Base-by-base conservation (phyloP, 2,329 filamentous ascomycete species). In the Tolypocladium pustulatum region DNA sequence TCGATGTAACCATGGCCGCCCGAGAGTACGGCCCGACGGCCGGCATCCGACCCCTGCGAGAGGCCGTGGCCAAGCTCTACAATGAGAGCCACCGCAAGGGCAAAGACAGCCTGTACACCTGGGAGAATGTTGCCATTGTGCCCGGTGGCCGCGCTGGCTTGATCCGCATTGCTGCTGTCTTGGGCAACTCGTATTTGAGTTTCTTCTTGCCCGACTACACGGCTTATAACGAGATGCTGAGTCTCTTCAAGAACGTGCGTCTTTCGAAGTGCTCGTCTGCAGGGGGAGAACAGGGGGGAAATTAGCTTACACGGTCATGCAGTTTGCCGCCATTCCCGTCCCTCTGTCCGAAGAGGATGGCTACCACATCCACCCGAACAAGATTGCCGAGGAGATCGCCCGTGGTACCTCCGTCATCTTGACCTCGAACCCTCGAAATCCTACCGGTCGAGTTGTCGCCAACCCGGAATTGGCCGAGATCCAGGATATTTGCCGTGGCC, bases 201-300 rank as follows among this genome's bases (percentile, higher is more conserved):
- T 97, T 97, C 81, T 96, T 96, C 75, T 90, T 96, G 70, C 90
- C 90, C 53, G 89, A 97, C 73, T 97, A 97, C 76, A 96, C 92
- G 3, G 93, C 93, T 2, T 97, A 97, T 79, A 96, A 95, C 69
- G 92, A 97, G 78, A 97, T 97, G 92, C 76, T 97, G 76, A 91
- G 87, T 59, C 78, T 97, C 60, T 97, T 97, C 82, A 91, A 90
- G 76, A 96, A 96, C 73, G 84, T 86, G 67, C 66, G 81, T 71
- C 20, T 27, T 9, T 38, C 54, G 20, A 27, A 17, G 38, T 25
- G 54, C 25, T 17, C 22, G 37, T 25, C 1, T 43, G 34, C 15
- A 32, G 3, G 20, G 49, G 12, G 17, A 27, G 9, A n/a, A n/a
- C n/a, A n/a, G n/a, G n/a, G n/a, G n/a, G n/a, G n/a, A n/a, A n/a